phyloP scores from a whole-genome alignment of 2,329 filamentous ascomycete species.

The Lasiodiplodia citricola region DNA sequence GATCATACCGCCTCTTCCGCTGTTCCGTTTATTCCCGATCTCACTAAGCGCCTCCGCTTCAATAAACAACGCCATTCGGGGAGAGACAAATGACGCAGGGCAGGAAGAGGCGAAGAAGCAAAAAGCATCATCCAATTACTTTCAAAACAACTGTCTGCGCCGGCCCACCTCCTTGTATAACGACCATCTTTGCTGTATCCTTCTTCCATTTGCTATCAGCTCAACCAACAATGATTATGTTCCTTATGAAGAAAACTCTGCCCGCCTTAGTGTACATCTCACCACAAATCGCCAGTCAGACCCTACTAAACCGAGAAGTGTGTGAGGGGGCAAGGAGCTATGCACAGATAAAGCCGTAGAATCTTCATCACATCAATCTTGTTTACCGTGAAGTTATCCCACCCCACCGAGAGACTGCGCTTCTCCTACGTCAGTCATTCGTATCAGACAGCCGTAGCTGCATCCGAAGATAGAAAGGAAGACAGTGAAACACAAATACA shows the following conservation, averaged over 20 bases:
- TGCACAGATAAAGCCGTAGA: constrained; percentile 14
- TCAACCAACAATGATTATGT: constrained; percentile 16
- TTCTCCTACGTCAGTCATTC: neutral
- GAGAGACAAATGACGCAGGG: neutral
- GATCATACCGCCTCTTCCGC: neutral
- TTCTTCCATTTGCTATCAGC: neutral
- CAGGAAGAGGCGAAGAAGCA: neutral
- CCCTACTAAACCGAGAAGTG: neutral
- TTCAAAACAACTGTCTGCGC: constrained; percentile 12
- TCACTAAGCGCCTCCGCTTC: neutral
- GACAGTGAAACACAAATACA: neutral
- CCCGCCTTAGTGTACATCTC: constrained; percentile 18
- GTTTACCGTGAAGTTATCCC: constrained; percentile 7
- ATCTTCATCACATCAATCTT: constrained; percentile 22
- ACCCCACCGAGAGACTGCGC: neutral
- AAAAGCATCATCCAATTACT: neutral
- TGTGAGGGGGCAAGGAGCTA: neutral
- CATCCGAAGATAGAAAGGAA: neutral
- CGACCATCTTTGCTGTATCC: constrained; percentile 9
- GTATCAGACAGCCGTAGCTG: constrained; percentile 16
- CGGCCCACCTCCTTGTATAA: constrained; percentile 16
- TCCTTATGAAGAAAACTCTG: constrained; percentile 19
- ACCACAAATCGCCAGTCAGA: neutral
- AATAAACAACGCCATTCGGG: neutral
- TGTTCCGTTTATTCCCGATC: neutral